Evolutionary conservation across 148 eudicot genomes (phyloP).

Genomic region (Rhododendron ovatum): DNA sequence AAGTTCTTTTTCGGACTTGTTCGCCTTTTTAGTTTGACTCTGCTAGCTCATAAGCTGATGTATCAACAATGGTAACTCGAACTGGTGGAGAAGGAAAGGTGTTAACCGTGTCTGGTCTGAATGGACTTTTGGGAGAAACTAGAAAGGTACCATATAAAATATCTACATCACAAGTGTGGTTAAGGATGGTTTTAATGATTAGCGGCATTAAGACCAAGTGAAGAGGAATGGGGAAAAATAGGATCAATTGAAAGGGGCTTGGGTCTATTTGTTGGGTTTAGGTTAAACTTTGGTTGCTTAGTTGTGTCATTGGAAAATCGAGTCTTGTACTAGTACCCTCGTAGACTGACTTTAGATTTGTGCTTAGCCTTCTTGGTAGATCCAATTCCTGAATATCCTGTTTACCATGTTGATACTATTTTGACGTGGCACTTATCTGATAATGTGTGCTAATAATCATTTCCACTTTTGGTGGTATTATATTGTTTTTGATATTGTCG

Average conservation of each 20-base stretch:
- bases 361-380: neutral
- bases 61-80: neutral
- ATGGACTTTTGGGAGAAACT: neutral
- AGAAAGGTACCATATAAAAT: neutral
- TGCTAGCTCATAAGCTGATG: neutral
- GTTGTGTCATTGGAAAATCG: constrained; percentile 1
- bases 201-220: neutral
- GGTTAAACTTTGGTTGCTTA: neutral
- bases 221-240: neutral
- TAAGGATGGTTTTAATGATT: neutral
- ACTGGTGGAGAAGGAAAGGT: neutral
- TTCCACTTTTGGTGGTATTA: neutral
- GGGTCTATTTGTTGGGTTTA: neutral
- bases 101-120: neutral
- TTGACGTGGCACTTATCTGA: neutral
- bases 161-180: neutral
- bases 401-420: neutral
- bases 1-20: neutral
- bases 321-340: neutral
- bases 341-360: neutral
- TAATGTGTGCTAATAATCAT: neutral
- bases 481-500: neutral
- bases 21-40: neutral
- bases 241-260: neutral
- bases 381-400: neutral